Conservation (phyloP, 108 stramenopile species). For the Cyclotella kingstonii region DNA sequence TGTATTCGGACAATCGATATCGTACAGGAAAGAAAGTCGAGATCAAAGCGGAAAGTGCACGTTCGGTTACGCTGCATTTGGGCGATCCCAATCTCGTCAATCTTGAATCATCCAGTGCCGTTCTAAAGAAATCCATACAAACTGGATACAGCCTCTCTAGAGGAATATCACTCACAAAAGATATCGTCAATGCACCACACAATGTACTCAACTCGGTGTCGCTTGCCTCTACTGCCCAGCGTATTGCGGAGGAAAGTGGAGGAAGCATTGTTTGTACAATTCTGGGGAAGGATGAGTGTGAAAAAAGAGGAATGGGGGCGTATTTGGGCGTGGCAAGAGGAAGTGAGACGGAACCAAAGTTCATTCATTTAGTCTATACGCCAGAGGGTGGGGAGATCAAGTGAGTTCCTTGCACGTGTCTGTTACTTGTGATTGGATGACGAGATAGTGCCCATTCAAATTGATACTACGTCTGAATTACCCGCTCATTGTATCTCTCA, state of each 20-base stretch:
- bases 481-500: too few species aligned
- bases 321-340: slow-evolving; percentile 91
- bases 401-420: too few species aligned
- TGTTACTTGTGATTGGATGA: too few species aligned
- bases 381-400: slow-evolving; percentile 43
- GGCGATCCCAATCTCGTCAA: too few species aligned
- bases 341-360: slow-evolving; percentile 89
- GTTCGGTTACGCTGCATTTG: slow-evolving; percentile 49
- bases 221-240: slow-evolving; percentile 83
- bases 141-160: slow-evolving; percentile 59
- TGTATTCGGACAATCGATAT: slow-evolving; percentile 86
- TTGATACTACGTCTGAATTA: too few species aligned
- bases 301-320: slow-evolving; percentile 90
- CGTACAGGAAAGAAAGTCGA: slow-evolving; percentile 70
- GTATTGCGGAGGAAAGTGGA: slow-evolving; percentile 74
- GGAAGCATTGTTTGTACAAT: slow-evolving; percentile 74
- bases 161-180: slow-evolving; percentile 73
- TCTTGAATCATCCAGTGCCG: slow-evolving; percentile 28
- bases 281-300: slow-evolving; percentile 84
- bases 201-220: slow-evolving; percentile 87
- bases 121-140: slow-evolving; percentile 32
- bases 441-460: too few species aligned
- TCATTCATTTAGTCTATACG: slow-evolving; percentile 95
- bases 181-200: slow-evolving; percentile 97
- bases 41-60: slow-evolving; percentile 63